Percentiles rank a stretch among this genome's conserved stretches.
These are phyloP conservation scores for Cladosporium sphaerospermum DNA, from an alignment of 2,329 filamentous ascomycete species.

Conservation along the genomic window DNA sequence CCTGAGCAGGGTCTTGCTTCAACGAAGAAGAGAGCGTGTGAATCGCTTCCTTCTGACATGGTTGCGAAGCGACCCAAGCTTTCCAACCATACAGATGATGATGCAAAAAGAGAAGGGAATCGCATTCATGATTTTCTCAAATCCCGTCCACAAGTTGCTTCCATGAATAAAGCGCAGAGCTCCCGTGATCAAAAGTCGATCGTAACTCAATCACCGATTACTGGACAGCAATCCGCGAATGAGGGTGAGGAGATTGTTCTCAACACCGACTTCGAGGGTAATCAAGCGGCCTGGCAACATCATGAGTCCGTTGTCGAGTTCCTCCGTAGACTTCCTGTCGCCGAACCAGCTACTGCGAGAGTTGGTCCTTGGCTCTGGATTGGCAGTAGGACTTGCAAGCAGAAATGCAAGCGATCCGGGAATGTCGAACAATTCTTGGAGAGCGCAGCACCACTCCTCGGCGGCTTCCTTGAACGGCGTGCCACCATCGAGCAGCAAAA, in stretches of 20 bases:
- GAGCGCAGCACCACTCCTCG: slow-evolving; percentile 50
- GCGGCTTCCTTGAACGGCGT: slow-evolving; percentile 42
- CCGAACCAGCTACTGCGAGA: slow-evolving; percentile 46
- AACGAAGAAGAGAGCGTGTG: no score
- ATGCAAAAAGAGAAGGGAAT: background rate
- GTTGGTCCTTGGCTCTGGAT: slow-evolving; percentile 66
- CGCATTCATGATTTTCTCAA: slow-evolving; percentile 17
- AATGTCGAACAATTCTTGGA: slow-evolving; percentile 43
- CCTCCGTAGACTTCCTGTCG: slow-evolving; percentile 60
- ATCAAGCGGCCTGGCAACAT: slow-evolving; percentile 53
- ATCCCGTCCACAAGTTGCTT: slow-evolving; percentile 16
- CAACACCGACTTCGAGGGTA: slow-evolving; percentile 57
- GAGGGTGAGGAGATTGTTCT: slow-evolving; percentile 24
- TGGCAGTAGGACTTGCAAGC: slow-evolving; percentile 25
- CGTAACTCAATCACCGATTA: no score
- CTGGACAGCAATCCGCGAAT: background rate
- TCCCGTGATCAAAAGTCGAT: no score
- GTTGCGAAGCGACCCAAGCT: background rate
- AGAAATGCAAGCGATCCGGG: background rate
- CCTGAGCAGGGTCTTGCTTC: no score
- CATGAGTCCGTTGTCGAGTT: slow-evolving; percentile 61
- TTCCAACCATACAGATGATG: background rate
- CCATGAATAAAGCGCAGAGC: background rate
- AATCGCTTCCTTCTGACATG: no score
- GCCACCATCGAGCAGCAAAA: slow-evolving; percentile 47